Evolutionary conservation across 2,329 filamentous ascomycete species (phyloP).

Genomic region (Lasiodiplodia citricola): DNA sequence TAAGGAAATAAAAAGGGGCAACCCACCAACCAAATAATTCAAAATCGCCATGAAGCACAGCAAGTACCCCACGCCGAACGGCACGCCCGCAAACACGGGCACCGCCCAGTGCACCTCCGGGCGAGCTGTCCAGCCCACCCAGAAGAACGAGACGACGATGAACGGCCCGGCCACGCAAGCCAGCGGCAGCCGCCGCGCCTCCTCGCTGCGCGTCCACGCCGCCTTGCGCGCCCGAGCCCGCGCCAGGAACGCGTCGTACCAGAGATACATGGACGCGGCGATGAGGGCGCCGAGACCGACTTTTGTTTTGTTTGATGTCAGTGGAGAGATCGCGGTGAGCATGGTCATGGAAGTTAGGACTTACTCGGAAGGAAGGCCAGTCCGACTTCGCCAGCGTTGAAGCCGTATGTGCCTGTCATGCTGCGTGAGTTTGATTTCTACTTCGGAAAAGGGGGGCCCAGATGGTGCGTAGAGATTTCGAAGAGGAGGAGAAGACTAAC

Average conservation of each 20-base stretch:
- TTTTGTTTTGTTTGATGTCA: not conserved
- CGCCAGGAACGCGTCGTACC: conserved; percentile 66
- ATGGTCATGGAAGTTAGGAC: not conserved
- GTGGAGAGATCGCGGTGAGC: conserved; percentile 28
- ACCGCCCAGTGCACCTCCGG: conserved; percentile 50
- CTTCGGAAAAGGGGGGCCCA: conserved; percentile 11
- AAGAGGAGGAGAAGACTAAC: conserved; percentile 26
- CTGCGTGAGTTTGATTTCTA: not conserved
- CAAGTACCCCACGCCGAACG: conserved; percentile 54
- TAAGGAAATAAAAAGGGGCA: not conserved
- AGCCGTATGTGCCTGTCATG: conserved; percentile 59
- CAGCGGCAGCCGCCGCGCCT: conserved; percentile 73
- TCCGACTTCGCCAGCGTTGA: conserved; percentile 68
- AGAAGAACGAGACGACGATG: conserved; percentile 50
- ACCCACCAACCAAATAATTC: conserved; percentile 61
- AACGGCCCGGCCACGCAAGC: conserved; percentile 73
- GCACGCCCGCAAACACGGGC: conserved; percentile 47
- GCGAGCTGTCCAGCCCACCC: conserved; percentile 50
- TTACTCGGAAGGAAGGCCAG: conserved; percentile 68
- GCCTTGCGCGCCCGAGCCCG: conserved; percentile 55
- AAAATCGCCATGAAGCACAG: conserved; percentile 58
- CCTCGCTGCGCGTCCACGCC: conserved; percentile 65
- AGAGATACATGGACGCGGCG: conserved; percentile 65
- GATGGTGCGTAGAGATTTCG: not conserved
- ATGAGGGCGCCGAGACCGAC: conserved; percentile 67